Percentiles rank a stretch among this genome's conserved stretches.
Evolutionary conservation across 305 asterid species (phyloP).

Genomic region (Solanum chacoense): DNA sequence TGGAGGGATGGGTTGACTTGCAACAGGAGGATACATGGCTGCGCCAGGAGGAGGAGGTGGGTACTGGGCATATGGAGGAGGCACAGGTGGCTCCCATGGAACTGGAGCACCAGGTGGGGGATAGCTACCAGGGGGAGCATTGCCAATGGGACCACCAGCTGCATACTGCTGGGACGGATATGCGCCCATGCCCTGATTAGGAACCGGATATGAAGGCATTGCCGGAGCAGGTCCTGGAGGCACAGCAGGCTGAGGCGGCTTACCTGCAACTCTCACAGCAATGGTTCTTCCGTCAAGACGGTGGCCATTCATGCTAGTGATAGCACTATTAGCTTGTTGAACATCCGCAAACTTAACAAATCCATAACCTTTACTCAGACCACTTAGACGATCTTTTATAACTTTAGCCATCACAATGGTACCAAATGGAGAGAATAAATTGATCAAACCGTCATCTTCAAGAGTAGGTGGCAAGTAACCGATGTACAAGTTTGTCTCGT

Average conservation of each 20-base stretch:
- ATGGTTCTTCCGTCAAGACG: conserved; percentile 86
- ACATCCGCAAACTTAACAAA: conserved; percentile 85
- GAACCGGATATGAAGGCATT: conserved; percentile 47
- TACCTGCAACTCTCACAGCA: conserved; percentile 93
- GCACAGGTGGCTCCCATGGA: conserved; percentile 74
- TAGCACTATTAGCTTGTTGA: conserved; percentile 81
- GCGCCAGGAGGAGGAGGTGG: conserved; percentile 94
- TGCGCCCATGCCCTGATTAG: conserved; percentile 45
- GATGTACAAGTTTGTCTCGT: conserved; percentile 76
- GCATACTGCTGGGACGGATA: conserved; percentile 81
- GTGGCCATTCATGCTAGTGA: conserved; percentile 83
- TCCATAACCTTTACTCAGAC: conserved; percentile 85
- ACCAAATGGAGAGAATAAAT: conserved; percentile 74
- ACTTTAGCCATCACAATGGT: conserved; percentile 97
- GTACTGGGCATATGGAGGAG: conserved; percentile 46
- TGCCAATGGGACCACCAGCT: conserved; percentile 57
- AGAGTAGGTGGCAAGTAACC: conserved; percentile 89
- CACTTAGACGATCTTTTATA: conserved; percentile 67
- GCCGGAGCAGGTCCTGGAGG: conserved; percentile 78
- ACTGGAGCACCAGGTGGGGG: conserved; percentile 51
- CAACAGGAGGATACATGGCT: conserved; percentile 40
- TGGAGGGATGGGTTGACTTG: conserved; percentile 43
- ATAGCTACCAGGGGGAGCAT: conserved; percentile 50
- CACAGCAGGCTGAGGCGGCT: conserved; percentile 71
- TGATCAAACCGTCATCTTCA: conserved; percentile 78